These are phyloP conservation scores for Suillus variegatus DNA, from an alignment of 768 basidiomycete genomes.

Conservation along the genomic window DNA sequence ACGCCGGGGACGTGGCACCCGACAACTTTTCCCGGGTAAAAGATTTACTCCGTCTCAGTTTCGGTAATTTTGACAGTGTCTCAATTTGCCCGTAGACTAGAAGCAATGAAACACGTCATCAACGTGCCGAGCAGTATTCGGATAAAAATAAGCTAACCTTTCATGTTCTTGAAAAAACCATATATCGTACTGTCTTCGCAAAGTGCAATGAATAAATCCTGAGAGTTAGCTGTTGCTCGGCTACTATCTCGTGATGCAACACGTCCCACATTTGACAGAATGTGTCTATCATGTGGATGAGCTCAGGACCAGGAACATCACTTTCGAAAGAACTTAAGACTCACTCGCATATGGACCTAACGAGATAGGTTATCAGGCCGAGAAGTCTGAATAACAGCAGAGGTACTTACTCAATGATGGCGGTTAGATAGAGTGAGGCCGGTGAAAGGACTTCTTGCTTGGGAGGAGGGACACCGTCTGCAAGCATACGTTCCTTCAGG, in stretches of 20 bases:
- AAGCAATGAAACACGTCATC: slow-evolving; percentile 22
- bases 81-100: slow-evolving; percentile 83
- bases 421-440: slow-evolving; percentile 87
- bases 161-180: slow-evolving; percentile 81
- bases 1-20: slow-evolving; percentile 45
- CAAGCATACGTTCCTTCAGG: slow-evolving; percentile 61
- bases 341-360: slow-evolving; percentile 86
- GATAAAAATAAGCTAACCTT: slow-evolving; percentile 52
- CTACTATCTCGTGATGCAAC: slow-evolving; percentile 87
- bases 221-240: slow-evolving; percentile 68
- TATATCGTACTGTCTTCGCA: slow-evolving; percentile 91
- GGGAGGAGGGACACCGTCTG: slow-evolving; percentile 51
- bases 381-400: slow-evolving; percentile 19
- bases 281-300: slow-evolving; percentile 55
- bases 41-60: slow-evolving; percentile 69
- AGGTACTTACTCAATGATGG: slow-evolving; percentile 83
- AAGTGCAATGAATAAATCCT: slow-evolving; percentile 85
- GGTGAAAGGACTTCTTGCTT: slow-evolving; percentile 66
- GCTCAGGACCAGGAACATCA: slow-evolving; percentile 12
- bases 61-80: slow-evolving; percentile 56
- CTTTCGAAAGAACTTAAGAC: slow-evolving; percentile 29
- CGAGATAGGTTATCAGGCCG: slow-evolving; percentile 27
- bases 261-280: slow-evolving; percentile 79
- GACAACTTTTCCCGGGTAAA: slow-evolving; percentile 55
- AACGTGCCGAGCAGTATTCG: slow-evolving; percentile 8